These are phyloP conservation scores for Boletus insuetus DNA, from an alignment of 768 basidiomycete species.

Conservation along the genomic window DNA sequence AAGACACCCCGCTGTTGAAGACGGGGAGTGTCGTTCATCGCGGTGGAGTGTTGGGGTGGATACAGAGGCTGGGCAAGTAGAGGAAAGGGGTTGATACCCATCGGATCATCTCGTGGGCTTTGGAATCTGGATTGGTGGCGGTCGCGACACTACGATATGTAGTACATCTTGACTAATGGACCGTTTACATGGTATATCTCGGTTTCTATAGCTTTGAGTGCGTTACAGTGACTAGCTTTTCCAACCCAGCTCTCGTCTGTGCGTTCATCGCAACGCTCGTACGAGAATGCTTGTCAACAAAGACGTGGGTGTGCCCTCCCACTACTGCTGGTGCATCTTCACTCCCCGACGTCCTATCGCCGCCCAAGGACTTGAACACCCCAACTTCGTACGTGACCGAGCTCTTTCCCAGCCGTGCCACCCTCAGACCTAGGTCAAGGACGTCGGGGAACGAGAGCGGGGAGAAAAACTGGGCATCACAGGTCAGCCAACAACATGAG, in stretches of 20 bases:
- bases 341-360: not conserved
- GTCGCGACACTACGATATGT: not conserved
- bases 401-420: slow-evolving; percentile 64
- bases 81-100: not conserved
- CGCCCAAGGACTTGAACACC: slow-evolving; percentile 48
- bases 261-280: slow-evolving; percentile 51
- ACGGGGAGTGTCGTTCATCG: slow-evolving; percentile 16
- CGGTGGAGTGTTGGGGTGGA: slow-evolving; percentile 25
- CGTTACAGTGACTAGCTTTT: slow-evolving; percentile 4
- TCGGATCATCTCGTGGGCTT: not conserved
- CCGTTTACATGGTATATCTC: too few species aligned
- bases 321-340: slow-evolving; percentile 37
- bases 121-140: too few species aligned
- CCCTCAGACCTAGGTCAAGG: slow-evolving; percentile 67
- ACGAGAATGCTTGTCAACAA: slow-evolving; percentile 60
- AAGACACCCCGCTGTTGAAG: slow-evolving; percentile 26
- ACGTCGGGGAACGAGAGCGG: slow-evolving; percentile 73
- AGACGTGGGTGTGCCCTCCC: slow-evolving; percentile 78
- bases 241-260: slow-evolving; percentile 45
- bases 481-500: not conserved
- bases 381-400: slow-evolving; percentile 81
- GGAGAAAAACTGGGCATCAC: slow-evolving; percentile 57
- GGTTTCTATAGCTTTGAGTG: slow-evolving; percentile 17
- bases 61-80: slow-evolving; percentile 19
- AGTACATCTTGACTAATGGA: not conserved